A percentile compares a stretch with the other conserved stretches of the same genome.
phyloP scores from a whole-genome alignment of 495 filamentous ascomycete genomes.

The Cercophora scortea region DNA sequence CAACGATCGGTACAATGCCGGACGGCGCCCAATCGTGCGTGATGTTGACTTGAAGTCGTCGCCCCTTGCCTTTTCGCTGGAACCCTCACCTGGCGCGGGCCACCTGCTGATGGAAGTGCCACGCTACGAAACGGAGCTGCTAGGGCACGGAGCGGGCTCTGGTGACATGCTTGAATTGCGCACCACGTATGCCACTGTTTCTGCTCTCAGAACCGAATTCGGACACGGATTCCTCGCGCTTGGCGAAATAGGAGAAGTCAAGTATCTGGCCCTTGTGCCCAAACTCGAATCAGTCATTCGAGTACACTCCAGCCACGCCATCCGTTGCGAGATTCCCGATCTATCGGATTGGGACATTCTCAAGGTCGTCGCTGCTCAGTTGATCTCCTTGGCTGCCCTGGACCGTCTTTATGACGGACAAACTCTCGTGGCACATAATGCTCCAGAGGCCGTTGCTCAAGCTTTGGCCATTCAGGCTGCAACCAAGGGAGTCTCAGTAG shows the following conservation, averaged over 20 bases:
- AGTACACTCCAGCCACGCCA: too few relatives aligned
- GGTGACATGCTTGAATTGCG: background rate
- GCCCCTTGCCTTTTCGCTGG: too few relatives aligned
- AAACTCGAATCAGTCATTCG: background rate
- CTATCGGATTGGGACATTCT: background rate
- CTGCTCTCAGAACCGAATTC: background rate
- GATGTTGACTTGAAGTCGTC: background rate
- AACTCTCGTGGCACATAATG: too few relatives aligned
- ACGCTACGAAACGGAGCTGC: too few relatives aligned
- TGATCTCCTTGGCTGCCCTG: too few relatives aligned
- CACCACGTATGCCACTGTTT: background rate
- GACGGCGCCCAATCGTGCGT: slow-evolving; percentile 8
- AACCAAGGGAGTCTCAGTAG: too few relatives aligned
- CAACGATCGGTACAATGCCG: slow-evolving; percentile 35
- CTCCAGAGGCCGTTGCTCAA: too few relatives aligned
- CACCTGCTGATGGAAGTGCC: too few relatives aligned
- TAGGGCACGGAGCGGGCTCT: background rate
- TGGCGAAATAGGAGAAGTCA: background rate
- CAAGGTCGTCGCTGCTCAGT: background rate
- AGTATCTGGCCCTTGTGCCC: background rate
- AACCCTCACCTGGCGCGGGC: too few relatives aligned
- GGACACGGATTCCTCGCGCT: background rate
- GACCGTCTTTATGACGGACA: too few relatives aligned
- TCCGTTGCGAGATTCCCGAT: background rate
- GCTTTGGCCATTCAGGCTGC: too few relatives aligned